phyloP scores from a whole-genome alignment of 1,284 basidiomycete genomes.

The Trichosporon ovoides region DNA sequence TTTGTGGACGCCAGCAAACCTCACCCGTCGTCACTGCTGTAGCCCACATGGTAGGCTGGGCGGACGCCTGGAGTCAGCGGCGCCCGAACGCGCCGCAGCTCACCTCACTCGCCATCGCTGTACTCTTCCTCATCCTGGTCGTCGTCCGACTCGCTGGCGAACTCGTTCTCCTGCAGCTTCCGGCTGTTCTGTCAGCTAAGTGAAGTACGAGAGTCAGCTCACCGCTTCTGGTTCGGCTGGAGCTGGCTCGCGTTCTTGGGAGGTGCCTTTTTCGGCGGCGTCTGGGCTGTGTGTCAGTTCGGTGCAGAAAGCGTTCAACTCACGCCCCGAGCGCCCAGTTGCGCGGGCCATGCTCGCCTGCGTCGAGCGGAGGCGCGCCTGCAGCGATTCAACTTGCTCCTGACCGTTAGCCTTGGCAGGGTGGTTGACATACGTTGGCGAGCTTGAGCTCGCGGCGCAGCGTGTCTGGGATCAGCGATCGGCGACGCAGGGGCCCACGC shows the following conservation, averaged over 20 bases:
- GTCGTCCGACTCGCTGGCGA: constrained; percentile 13
- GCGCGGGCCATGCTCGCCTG: constrained; percentile 10
- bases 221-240: constrained; percentile 20
- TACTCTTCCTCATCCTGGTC: constrained; percentile 10
- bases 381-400: constrained; percentile 9
- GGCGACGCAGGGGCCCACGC: background rate
- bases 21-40: too few relatives aligned
- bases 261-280: constrained; percentile 8
- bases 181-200: constrained; percentile 11
- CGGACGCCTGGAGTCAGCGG: too few relatives aligned
- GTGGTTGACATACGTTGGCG: background rate
- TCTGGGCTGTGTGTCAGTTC: background rate
- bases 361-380: constrained; percentile 3
- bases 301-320: background rate
- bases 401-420: background rate
- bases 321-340: constrained; percentile 3
- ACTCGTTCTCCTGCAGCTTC: constrained; percentile 16
- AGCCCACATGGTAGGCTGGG: too few relatives aligned
- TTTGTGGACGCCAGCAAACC: too few relatives aligned
- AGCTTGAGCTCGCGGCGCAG: background rate
- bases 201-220: background rate
- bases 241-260: constrained; percentile 14
- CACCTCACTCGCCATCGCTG: background rate
- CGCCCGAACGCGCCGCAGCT: too few relatives aligned
- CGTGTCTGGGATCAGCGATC: background rate